Evolutionary conservation across 495 filamentous ascomycete species (phyloP), one percentile per base, ranked within the genome.

Genomic region (Aspergillus mulundensis): DNA sequence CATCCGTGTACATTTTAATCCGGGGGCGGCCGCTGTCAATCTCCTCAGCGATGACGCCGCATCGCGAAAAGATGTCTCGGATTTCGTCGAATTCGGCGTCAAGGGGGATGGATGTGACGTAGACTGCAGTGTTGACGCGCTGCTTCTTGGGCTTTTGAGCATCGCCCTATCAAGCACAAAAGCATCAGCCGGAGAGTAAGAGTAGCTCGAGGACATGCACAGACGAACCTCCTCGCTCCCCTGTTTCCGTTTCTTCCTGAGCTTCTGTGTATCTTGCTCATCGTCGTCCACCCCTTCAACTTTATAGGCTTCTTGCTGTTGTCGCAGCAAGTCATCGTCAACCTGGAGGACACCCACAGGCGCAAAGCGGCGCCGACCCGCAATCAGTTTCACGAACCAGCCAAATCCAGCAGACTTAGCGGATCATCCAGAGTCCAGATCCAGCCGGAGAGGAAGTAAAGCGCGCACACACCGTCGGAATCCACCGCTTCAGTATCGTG

Each of bases 21-120:
- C 95, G 87, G 14, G 88, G 88, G 34, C 83, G 80, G 48, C 88
- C 87, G 58, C 79, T 86, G 63, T 97, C 94, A 59, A 94, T 91
- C 68, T 93, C 89, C 71, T 96, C 89, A 43, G 93, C 91, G 59
- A 98, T 95, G 60, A 98, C 87, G 45, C 95, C 95, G 69, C 83
- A 96, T 58, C 85, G 83, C 46, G 86, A 89, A 77, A 99, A 99
- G 23, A 87, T 79, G 12, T 88, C 79, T 54, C 83, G 78, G 20
- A 98, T 83, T 69, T 99, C 95, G 7, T 91, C 85, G 19, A 85
- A 76, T 0, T 84, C 85, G 18, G 80, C 85, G 63, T 97, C 89
- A 16, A 76, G 70, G 1, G 95, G 95, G 4, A 99, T 82, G 12
- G 84, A 87, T 3, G 90, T 95, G 38, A 97, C 84, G 69, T 89